Conservation (phyloP, 2,329 filamentous ascomycete genomes). For the Rutstroemia sydowiana region DNA sequence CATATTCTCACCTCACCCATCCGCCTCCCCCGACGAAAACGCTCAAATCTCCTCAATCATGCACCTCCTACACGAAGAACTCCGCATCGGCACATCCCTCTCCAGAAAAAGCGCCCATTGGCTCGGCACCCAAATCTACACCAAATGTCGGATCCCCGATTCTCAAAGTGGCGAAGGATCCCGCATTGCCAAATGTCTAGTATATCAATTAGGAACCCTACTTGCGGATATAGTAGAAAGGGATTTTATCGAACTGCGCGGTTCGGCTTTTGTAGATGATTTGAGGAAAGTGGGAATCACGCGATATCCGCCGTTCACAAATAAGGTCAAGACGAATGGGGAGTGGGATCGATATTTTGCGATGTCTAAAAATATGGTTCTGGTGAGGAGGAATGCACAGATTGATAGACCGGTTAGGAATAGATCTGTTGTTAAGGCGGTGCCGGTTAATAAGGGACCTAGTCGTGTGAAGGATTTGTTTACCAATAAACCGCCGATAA, state of each 20-base stretch:
- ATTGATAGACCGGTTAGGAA: neutral
- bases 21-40: no score
- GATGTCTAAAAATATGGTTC: neutral
- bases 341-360: neutral
- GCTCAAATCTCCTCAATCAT: neutral
- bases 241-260: neutral
- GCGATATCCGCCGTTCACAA: neutral
- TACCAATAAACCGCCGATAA: neutral
- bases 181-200: constrained; percentile 5
- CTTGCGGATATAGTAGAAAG: neutral
- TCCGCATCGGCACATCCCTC: no score
- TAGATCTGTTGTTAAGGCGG: neutral
- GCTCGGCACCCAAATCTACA: neutral
- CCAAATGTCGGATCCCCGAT: neutral
- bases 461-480: neutral
- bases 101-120: neutral
- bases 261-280: neutral
- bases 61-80: neutral
- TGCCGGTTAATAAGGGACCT: neutral
- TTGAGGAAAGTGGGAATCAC: neutral
- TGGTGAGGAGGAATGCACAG: neutral
- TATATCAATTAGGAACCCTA: neutral
- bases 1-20: no score
- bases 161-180: neutral
- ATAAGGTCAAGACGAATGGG: neutral